Base-by-base conservation (phyloP, 106 monocot species). In the Acorus gramineus region DNA sequence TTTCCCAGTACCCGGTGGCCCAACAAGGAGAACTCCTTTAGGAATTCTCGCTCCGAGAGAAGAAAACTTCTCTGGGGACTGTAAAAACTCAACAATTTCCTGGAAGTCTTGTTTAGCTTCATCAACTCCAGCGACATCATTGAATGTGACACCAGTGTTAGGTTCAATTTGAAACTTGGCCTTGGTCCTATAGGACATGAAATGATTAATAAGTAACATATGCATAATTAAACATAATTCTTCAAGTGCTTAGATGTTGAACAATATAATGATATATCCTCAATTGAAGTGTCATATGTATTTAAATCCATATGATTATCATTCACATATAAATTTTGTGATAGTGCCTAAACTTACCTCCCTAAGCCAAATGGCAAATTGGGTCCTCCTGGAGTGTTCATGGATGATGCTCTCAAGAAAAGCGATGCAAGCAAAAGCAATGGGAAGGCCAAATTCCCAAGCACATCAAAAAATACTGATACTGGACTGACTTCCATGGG, bases 121-220 rank as follows among this genome's bases (percentile, higher is more conserved):
- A 61, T 89, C 85, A 8, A 89, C 77, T 49, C 89, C 89, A 52
- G 82, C 89, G 47, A 89, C 82, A 49, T 89, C 85, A 57, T 89
- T 80, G 46, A 89, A 89, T 58, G 89, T 89, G 52, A 89, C 68
- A 11, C 85, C 85, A 8, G 89, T 89, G 69, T 85, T 85, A 12
- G 89, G 85, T 65, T 85, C 89, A 82, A 89, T 89, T 72, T 85
- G 70, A 62, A 89, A 89, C 71, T 85, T 85, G 47, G 89, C 89
- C 60, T 85, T 89, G 5, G 82, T 82, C 79, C 82, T 86, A 46
- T 51, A 28, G 28, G 28, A 28, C 28, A 28, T 28, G 28, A 28
- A 28, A 28, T 28, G 28, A 28, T 28, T 28, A 28, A 28, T 28
- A 28, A 28, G 28, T 28, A 28, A 28, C 28, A 28, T 28, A 28